Base-by-base conservation (phyloP, 139 green algal genomes). In the Picochlorum sp. region DNA sequence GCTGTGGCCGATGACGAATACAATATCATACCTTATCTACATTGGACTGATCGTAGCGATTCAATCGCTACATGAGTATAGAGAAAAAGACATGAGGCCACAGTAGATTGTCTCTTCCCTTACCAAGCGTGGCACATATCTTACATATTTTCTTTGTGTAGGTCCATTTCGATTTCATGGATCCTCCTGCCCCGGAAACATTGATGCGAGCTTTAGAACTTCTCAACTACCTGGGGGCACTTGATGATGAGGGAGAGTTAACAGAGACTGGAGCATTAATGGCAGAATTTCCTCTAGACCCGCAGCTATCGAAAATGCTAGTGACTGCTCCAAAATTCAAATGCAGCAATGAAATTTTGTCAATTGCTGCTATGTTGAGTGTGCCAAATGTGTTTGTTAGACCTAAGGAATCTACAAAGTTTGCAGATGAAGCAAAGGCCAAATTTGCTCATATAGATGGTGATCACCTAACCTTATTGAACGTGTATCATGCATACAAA, bases 101-200 rank as follows among this genome's bases (percentile, higher is more conserved):
- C 45, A 31, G 30, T 31, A 54, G 51, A 21, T 56, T 59, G 67
- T 71, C 37, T 51, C 61, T 71, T 66, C 55, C 49, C 45, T 72
- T 34, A 26, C 41, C 47, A 47, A 47, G n/a, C 21, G 10, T 49
- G 10, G 55, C 56, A 60, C 14, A 31, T 20, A 6, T 45, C 6
- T 34, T 16, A 62, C 45, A 37, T 55, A 14, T 18, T 13, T 50
- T 56, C 20, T 6, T 7, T 23, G 3, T 52, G 45, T 76, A 96
- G 88, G 88, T 96, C 45, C 93, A 98, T 77, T 98, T 98, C 82
- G 93, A 98, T 83, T 98, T 98, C 83, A 97, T 98, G 93, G 94
- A 99, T 77, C 94, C 94, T 14, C 94, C 94, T 28, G 94, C 94
- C 2, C 94, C 94, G 15, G 94, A 99, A 78, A 99, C 94, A 18